phyloP scores from a whole-genome alignment of 257 asterid species.

The Anisodus acutangulus region DNA sequence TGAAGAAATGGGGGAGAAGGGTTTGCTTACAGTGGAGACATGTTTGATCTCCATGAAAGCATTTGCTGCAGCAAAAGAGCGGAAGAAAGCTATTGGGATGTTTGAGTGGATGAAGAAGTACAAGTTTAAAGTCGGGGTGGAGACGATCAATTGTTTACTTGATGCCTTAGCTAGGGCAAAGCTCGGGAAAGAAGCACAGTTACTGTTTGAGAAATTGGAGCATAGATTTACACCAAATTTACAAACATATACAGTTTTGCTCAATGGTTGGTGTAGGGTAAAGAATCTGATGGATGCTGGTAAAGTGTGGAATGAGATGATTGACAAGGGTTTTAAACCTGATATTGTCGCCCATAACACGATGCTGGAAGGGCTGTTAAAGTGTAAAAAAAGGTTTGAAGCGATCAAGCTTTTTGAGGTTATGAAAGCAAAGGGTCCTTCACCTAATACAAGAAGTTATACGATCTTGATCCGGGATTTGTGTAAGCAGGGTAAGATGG shows the following conservation, averaged over 20 bases:
- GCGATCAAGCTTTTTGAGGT: conserved; percentile 74
- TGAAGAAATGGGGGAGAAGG: conserved; percentile 87
- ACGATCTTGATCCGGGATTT: conserved; percentile 65
- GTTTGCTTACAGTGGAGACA: conserved; percentile 69
- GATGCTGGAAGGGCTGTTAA: conserved; percentile 82
- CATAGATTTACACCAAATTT: conserved; percentile 66
- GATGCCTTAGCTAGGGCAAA: conserved; percentile 86
- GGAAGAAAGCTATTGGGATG: conserved; percentile 76
- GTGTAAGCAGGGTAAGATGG: conserved; percentile 67
- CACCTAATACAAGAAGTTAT: conserved; percentile 72
- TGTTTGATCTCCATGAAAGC: conserved; percentile 62
- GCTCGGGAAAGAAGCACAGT: conserved; percentile 81
- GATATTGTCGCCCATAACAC: conserved; percentile 79
- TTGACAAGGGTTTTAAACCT: conserved; percentile 77
- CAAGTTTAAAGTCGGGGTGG: conserved; percentile 62
- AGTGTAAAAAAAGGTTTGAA: conserved; percentile 59
- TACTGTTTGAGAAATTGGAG: conserved; percentile 73
- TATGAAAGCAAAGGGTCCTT: conserved; percentile 80
- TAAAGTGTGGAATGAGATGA: conserved; percentile 82
- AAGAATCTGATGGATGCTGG: conserved; percentile 89
- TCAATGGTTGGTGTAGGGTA: conserved; percentile 83
- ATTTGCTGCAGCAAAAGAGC: conserved; percentile 86
- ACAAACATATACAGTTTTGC: conserved; percentile 68
- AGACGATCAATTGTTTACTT: conserved; percentile 69
- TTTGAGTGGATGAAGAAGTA: conserved; percentile 84